A percentile compares a stretch with the other conserved stretches of the same genome.
These are phyloP conservation scores for Malus asiatica DNA, from an alignment of 306 rosid genomes.

Conservation along the genomic window DNA sequence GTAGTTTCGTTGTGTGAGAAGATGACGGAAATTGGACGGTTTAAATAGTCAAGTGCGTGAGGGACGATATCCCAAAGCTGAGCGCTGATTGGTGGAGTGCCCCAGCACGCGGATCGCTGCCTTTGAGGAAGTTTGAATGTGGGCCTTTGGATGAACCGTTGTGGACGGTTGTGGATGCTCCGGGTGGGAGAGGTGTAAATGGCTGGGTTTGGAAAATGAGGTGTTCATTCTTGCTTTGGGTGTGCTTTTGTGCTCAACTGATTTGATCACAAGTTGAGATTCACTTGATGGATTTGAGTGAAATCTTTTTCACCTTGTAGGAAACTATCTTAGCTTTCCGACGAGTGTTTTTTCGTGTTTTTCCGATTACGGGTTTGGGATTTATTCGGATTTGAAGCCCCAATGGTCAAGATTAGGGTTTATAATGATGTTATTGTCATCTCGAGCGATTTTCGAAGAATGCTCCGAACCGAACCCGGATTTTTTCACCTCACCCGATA, in stretches of 20 bases:
- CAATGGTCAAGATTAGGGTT: conserved; percentile 63
- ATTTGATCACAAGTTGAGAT: conserved; percentile 23
- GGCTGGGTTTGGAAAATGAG: conserved; percentile 4
- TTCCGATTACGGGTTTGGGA: conserved; percentile 12
- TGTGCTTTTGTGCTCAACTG: conserved; percentile 69
- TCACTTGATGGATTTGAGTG: not conserved
- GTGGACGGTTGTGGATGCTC: conserved; percentile 40
- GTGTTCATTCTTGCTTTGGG: conserved; percentile 19
- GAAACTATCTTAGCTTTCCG: conserved; percentile 51
- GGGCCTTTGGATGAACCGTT: conserved; percentile 39
- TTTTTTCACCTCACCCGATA: not conserved
- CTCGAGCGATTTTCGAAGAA: conserved; percentile 27
- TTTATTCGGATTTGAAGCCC: conserved; percentile 36
- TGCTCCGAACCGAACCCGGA: conserved; percentile 8
- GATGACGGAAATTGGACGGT: conserved; percentile 29
- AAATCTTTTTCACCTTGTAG: conserved; percentile 22
- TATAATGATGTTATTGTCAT: conserved; percentile 44
- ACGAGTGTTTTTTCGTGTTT: not conserved
- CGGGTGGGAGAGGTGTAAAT: conserved; percentile 13
- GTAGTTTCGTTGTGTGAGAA: conserved; percentile 38
- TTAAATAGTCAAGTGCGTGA: conserved; percentile 57
- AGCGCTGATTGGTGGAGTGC: conserved; percentile 41
- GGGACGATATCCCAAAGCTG: conserved; percentile 27
- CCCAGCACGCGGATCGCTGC: conserved; percentile 49
- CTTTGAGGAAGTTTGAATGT: conserved; percentile 37